Evolutionary conservation across 441 rosid species (phyloP), one percentile per base, ranked within the genome.

Genomic region (Populus hybrid): DNA sequence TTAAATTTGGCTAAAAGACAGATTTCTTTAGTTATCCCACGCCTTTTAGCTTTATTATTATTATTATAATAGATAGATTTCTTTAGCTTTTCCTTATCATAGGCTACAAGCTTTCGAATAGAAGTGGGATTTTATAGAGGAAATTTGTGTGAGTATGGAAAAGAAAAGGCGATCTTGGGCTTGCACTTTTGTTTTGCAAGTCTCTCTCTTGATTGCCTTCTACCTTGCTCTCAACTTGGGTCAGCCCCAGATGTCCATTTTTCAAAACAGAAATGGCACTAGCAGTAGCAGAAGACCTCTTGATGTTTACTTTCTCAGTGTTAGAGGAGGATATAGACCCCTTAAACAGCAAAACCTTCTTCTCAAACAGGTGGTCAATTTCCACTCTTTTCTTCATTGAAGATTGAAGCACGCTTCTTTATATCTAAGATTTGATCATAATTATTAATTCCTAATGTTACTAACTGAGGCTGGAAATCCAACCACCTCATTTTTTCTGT

Each of bases 191-290:
- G 82, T 79, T 46, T 79, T 86, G 30, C 96, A 92, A 69, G 19
- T 90, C 53, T 86, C 82, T 70, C 90, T 94, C 76, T 87, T 91
- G 84, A 67, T 86, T 73, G 81, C 88, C 61, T 85, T 91, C 72
- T 94, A 87, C 67, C 53, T 84, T 32, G 89, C 89, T 78, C 82
- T 94, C 72, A 86, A 88, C 84, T 86, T 90, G 82, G 92, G 92
- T 71, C 88, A 83, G 46, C 86, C 86, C 28, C 88, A 73, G 40
- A 77, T 69, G 18, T 84, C 71, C 69, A 69, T 79, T 73, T 75
- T 57, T 73, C 81, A 38, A 28, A 66, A 71, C 64, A 71, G 65
- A 34, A 78, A 64, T 69, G 83, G 80, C 74, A 78, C 69, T n/a
- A 36, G 80, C 73, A 71, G 82, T 30, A 30, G 0, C 32, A 30